Evolutionary conservation across 2,329 filamentous ascomycete species (phyloP).

Genomic region (Penicillium fuscoglaucum): DNA sequence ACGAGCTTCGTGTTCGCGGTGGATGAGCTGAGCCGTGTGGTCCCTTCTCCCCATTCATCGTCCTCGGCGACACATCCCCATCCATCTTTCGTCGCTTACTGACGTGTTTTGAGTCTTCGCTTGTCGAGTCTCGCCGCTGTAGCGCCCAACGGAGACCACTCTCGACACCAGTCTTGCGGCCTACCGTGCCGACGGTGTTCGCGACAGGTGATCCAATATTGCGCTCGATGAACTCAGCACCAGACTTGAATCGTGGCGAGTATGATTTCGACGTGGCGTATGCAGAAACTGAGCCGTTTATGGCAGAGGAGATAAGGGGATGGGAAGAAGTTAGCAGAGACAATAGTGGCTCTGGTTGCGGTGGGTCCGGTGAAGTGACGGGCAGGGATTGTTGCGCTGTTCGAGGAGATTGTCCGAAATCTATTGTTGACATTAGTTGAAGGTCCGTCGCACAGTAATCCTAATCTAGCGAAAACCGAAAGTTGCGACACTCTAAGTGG

Average conservation of each 20-base stretch:
- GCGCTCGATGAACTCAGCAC: constrained; percentile 86
- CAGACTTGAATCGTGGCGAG: constrained; percentile 82
- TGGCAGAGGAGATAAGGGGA: constrained; percentile 79
- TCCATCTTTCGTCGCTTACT: constrained; percentile 48
- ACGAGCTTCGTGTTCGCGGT: constrained; percentile 54
- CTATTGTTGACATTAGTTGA: constrained; percentile 40
- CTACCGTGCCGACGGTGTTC: constrained; percentile 80
- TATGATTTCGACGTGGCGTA: constrained; percentile 89
- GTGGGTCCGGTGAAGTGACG: constrained; percentile 37
- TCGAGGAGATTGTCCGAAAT: constrained; percentile 67
- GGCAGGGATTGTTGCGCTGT: constrained; percentile 40
- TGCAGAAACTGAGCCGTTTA: constrained; percentile 78
- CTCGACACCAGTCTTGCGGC: constrained; percentile 83
- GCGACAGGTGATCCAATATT: constrained; percentile 79
- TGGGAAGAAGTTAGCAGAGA: constrained; percentile 86
- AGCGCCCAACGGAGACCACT: constrained; percentile 83
- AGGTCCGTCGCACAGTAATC: not conserved
- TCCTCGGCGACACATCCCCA: constrained; percentile 31
- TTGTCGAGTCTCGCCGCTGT: constrained; percentile 41
- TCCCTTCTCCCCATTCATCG: constrained; percentile 53
- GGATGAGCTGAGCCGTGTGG: constrained; percentile 20
- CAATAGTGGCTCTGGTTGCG: constrained; percentile 74
- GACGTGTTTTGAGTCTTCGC: constrained; percentile 34
- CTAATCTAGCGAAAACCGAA: not conserved
- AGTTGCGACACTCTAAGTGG: not conserved